Evolutionary conservation across 345 rosid genomes (phyloP).

Genomic region (thale cress (Arabidopsis thaliana)): DNA sequence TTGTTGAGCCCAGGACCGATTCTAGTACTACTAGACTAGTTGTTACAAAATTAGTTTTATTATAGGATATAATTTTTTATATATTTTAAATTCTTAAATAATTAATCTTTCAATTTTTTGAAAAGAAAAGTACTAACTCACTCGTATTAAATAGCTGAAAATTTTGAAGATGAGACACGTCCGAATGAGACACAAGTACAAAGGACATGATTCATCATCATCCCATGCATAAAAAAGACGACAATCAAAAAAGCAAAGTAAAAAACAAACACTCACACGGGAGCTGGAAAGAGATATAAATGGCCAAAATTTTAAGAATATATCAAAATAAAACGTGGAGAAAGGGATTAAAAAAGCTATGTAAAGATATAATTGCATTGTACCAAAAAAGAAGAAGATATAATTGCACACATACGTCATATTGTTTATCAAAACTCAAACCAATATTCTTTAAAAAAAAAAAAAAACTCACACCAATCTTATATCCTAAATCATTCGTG

Average conservation of each 20-base stretch:
- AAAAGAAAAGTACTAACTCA: background rate
- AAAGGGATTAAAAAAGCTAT: background rate
- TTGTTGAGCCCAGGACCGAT: background rate
- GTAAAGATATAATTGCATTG: background rate
- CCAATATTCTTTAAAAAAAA: background rate
- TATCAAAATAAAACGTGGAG: background rate
- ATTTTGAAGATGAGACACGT: constrained; percentile 13
- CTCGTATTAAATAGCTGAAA: background rate
- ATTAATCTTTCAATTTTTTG: no score
- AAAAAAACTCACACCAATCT: background rate
- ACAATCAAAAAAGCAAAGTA: constrained; percentile 19
- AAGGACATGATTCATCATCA: constrained; percentile 35
- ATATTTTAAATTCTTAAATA: no score
- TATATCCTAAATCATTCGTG: background rate
- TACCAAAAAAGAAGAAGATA: background rate
- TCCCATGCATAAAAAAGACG: constrained; percentile 36
- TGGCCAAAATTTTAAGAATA: background rate
- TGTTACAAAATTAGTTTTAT: no score
- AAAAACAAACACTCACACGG: constrained; percentile 26
- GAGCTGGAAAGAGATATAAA: constrained; percentile 11
- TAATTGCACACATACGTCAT: background rate
- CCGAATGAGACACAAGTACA: constrained; percentile 28
- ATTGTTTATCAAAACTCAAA: background rate
- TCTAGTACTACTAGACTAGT: background rate
- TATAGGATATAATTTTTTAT: no score